These are phyloP conservation scores for Pseudogymnoascus sp. DNA, from an alignment of 2,329 filamentous ascomycete species.

Conservation along the genomic window DNA sequence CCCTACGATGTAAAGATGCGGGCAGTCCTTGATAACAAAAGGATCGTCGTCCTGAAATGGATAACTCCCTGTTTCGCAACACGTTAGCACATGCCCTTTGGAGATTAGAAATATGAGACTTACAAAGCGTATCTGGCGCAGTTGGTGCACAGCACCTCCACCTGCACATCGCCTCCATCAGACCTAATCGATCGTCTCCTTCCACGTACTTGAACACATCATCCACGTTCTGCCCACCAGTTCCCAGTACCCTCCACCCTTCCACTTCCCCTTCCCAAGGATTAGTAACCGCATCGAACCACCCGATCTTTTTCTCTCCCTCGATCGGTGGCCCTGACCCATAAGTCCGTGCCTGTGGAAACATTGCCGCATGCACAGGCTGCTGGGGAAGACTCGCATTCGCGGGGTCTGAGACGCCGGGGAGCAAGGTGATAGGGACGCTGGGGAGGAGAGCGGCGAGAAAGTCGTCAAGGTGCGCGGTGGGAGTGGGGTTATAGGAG, in stretches of 20 bases:
- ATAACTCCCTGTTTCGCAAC: constrained; percentile 65
- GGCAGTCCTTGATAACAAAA: constrained; percentile 77
- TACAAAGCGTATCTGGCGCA: constrained; percentile 90
- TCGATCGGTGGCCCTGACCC: constrained; percentile 34
- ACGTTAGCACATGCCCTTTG: not conserved
- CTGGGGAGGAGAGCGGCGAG: constrained; percentile 73
- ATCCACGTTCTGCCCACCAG: constrained; percentile 85
- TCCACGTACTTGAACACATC: constrained; percentile 90
- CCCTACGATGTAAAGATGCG: constrained; percentile 86
- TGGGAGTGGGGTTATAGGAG: constrained; percentile 79
- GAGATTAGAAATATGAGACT: constrained; percentile 32
- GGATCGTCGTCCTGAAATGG: constrained; percentile 92
- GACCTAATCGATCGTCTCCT: constrained; percentile 66
- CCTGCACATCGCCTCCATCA: constrained; percentile 91
- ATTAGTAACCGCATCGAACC: constrained; percentile 87
- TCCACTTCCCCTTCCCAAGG: constrained; percentile 88
- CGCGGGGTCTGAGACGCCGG: constrained; percentile 77
- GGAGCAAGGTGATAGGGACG: constrained; percentile 81
- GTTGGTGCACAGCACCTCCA: constrained; percentile 92
- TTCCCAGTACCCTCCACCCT: constrained; percentile 80
- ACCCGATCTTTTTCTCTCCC: constrained; percentile 46
- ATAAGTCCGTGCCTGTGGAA: constrained; percentile 68
- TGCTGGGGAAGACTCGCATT: constrained; percentile 89
- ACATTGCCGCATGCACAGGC: constrained; percentile 86
- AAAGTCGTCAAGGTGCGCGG: constrained; percentile 76